These are phyloP conservation scores for Collybiopsis luxurians DNA, from an alignment of 768 basidiomycete genomes.

Conservation along the genomic window DNA sequence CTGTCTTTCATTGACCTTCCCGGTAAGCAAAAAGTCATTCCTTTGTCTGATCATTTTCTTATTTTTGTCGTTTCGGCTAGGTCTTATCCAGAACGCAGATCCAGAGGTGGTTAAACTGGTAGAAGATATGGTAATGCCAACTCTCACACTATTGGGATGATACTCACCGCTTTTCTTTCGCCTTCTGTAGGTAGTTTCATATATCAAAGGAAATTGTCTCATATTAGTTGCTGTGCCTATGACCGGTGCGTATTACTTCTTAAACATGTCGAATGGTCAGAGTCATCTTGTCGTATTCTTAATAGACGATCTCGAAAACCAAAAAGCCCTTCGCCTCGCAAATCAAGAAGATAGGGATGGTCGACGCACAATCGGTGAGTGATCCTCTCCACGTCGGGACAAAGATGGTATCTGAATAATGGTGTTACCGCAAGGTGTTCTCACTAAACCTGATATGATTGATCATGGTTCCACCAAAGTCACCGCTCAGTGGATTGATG, in stretches of 20 bases:
- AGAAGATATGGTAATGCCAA: conserved; percentile 33
- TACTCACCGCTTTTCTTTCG: too few relatives aligned
- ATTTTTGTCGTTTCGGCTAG: conserved; percentile 19
- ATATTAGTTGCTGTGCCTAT: conserved; percentile 54
- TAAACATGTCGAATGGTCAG: neutral
- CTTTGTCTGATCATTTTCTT: neutral
- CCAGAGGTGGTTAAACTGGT: conserved; percentile 41
- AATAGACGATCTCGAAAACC: conserved; percentile 58
- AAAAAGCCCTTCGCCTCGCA: conserved; percentile 50
- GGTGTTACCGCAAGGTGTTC: conserved; percentile 35
- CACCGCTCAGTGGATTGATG: conserved; percentile 38
- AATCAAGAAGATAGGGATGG: conserved; percentile 43
- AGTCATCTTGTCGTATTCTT: neutral
- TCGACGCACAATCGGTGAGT: conserved; percentile 47
- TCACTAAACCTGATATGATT: conserved; percentile 51
- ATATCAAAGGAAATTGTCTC: conserved; percentile 49
- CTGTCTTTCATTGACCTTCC: conserved; percentile 39
- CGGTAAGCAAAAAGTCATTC: conserved; percentile 18
- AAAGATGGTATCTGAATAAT: neutral
- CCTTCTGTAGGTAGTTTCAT: conserved; percentile 25
- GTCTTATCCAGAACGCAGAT: conserved; percentile 49
- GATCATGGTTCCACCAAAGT: conserved; percentile 31
- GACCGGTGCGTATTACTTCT: conserved; percentile 36
- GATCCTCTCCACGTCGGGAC: neutral
- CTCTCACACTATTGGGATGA: too few relatives aligned